phyloP scores from a whole-genome alignment of 768 basidiomycete species.

The Pisolithus orientalis region DNA sequence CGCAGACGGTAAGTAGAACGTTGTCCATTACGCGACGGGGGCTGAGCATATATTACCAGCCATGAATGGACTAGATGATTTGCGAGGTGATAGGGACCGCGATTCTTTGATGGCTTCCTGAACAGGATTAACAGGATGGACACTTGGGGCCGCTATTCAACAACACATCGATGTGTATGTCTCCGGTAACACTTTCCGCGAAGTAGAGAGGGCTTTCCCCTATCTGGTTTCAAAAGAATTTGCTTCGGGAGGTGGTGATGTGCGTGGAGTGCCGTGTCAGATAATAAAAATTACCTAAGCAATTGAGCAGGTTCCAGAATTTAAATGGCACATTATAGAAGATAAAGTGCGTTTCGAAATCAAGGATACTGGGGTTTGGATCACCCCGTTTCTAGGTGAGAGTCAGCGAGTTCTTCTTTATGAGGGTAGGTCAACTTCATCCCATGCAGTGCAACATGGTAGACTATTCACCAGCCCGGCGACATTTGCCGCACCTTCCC shows the following conservation, averaged over 20 bases:
- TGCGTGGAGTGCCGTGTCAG: constrained; percentile 23
- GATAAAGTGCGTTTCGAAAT: constrained; percentile 65
- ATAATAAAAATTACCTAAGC: not conserved
- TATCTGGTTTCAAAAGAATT: constrained; percentile 73
- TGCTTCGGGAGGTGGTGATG: constrained; percentile 78
- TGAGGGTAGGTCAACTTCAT: not conserved
- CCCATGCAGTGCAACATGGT: constrained; percentile 61
- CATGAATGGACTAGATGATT: constrained; percentile 86
- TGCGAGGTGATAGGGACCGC: constrained; percentile 50
- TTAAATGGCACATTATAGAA: constrained; percentile 77
- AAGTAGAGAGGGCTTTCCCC: constrained; percentile 69
- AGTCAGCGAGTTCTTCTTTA: not conserved
- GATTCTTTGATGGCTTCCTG: not conserved
- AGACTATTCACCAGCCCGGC: constrained; percentile 48
- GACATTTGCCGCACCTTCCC: constrained; percentile 35
- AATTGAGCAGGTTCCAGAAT: constrained; percentile 61
- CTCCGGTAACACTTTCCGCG: constrained; percentile 56
- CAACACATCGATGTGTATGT: constrained; percentile 69
- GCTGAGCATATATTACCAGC: constrained; percentile 34
- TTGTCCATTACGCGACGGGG: not conserved
- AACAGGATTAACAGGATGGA: constrained; percentile 53
- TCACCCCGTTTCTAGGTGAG: constrained; percentile 66
- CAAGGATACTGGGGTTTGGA: constrained; percentile 49
- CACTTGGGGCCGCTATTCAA: constrained; percentile 58
- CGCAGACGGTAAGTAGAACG: constrained; percentile 53